Evolutionary conservation across 805 yeast species (phyloP), one percentile per base, ranked within the genome.

Genomic region (Metschnikowia proteae): DNA sequence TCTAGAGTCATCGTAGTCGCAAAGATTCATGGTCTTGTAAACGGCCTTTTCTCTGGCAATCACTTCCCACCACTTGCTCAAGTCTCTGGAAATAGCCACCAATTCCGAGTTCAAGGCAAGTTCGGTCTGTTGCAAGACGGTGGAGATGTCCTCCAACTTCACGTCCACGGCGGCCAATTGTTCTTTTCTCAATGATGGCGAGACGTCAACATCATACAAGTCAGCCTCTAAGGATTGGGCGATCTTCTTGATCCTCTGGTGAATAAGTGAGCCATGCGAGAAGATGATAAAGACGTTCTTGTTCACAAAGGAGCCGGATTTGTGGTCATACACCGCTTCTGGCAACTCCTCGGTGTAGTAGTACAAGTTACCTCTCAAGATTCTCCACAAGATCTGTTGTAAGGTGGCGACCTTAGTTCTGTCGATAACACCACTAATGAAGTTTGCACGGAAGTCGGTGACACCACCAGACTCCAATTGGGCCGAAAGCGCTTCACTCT

Each of bases 221-320:
- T 77, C 81, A 6, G 96, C 96, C 60, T 90, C 96, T 57, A 94
- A 76, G 1, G 98, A 88, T 61, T 90, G 97, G 52, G 95, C 82
- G 49, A 95, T 88, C 63, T 83, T 86, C 61, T 78, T 81, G 43
- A 91, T 87, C 64, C 92, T 82, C 52, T 80, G 75, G 46, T 85
- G 65, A 49, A 94, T 76, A 53, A 85, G 69, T 33, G 80, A 73
- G 61, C 99, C 99, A 68, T 95, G 98, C 22, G 97, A 86, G 61
- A 91, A 91, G 34, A 92, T 83, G 52, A 95, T 81, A 61, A 94
- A 91, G 41, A 89, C 84, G 62, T 84, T 86, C 65, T 92, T 92
- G 54, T 80, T 83, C 8, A 85, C 80, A 45, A 68, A 70, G 29
- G 75, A 74, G 43, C 79, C 79, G 23, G 82, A 59, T 60, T 81